phyloP scores from a whole-genome alignment of 2,329 filamentous ascomycete species.

The Scedosporium boydii region DNA sequence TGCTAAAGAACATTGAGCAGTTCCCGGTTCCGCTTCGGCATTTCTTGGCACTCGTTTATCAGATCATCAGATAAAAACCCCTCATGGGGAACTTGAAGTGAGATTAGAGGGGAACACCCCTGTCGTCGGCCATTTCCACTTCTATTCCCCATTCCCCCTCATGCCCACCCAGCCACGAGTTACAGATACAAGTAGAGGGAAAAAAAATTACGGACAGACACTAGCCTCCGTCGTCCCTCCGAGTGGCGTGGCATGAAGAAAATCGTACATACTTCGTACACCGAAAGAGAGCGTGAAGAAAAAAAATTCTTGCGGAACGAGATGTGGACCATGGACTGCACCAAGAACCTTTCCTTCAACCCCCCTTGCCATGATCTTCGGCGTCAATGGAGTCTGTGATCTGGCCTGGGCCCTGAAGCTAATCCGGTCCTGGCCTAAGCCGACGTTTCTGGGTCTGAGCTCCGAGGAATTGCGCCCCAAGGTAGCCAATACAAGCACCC shows the following conservation, averaged over 20 bases:
- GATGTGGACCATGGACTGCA: background rate
- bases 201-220: background rate
- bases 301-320: background rate
- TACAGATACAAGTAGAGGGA: background rate
- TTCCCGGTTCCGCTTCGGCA: background rate
- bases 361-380: background rate
- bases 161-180: background rate
- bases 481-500: background rate
- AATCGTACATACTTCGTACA: too few relatives aligned
- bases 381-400: background rate
- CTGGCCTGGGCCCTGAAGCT: background rate
- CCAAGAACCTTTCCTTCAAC: too few relatives aligned
- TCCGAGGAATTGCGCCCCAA: background rate
- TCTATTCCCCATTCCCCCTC: background rate
- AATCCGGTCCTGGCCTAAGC: background rate
- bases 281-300: background rate
- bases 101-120: background rate
- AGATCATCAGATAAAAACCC: slow-evolving; percentile 46
- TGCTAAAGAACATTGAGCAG: background rate
- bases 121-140: slow-evolving; percentile 4
- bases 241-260: too few relatives aligned
- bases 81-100: slow-evolving; percentile 8
- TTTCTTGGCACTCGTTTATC: slow-evolving; percentile 31
- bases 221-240: background rate
- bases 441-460: background rate